phyloP scores from a whole-genome alignment of 441 rosid species.

The Heliophila coronopifolia region DNA sequence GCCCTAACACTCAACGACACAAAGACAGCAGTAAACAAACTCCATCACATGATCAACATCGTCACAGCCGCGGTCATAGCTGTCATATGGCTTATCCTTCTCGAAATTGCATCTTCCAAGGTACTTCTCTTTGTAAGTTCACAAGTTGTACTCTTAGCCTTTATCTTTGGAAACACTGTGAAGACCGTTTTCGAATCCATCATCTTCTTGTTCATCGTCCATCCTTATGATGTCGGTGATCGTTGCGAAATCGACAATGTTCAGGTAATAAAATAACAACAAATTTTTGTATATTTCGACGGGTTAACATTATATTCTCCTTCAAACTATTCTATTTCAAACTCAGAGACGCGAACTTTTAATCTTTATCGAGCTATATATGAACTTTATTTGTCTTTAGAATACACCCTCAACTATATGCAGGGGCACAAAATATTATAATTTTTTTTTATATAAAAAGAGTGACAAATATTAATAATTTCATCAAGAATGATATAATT shows the following conservation, averaged over 20 bases:
- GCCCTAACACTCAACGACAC: constrained; percentile 63
- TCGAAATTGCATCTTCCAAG: constrained; percentile 52
- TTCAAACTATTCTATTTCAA: no score
- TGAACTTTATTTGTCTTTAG: no score
- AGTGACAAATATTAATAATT: no score
- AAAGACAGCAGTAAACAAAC: constrained; percentile 64
- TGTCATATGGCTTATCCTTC: constrained; percentile 49
- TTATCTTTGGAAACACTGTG: constrained; percentile 64
- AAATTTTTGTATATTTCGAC: no score
- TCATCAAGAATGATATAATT: no score
- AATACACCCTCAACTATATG: no score
- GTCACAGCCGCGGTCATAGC: constrained; percentile 22
- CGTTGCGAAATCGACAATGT: constrained; percentile 66
- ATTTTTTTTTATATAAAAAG: no score
- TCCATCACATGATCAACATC: constrained; percentile 45
- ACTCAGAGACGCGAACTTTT: no score
- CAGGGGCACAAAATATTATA: no score
- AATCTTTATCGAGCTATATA: no score
- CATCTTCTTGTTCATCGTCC: constrained; percentile 60
- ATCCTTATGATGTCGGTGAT: constrained; percentile 71
- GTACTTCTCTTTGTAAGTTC: constrained; percentile 54
- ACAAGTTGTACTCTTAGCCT: constrained; percentile 50
- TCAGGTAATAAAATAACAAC: constrained; percentile 38
- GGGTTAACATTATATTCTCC: no score
- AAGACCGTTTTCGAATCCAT: constrained; percentile 62